Base-by-base conservation (phyloP, 139 green algal genomes). In the Chlamydomonas incerta region DNA sequence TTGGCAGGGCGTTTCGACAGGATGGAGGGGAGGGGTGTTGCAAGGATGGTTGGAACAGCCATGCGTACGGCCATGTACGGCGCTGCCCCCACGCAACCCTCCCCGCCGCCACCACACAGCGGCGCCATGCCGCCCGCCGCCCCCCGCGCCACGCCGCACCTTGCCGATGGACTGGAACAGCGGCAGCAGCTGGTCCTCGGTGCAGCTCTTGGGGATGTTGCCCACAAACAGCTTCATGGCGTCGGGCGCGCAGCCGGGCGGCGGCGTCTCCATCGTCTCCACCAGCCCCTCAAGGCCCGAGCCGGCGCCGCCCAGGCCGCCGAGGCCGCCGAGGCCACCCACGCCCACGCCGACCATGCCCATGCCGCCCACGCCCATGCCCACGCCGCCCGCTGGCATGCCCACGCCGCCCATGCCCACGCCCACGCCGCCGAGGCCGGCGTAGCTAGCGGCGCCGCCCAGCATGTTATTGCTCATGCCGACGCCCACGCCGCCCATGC, bases 171-270 rank as follows among this genome's bases (percentile, higher is more conserved):
- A 81, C 65, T 94, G 87, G 70, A 95, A 95, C 6, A 95, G 81
- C 34, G 91, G 91, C 80, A 88, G 83, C 71, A 94, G 90, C 76
- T 93, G 88, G 68, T 94, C 91, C 71, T 94, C 93, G 3, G 90
- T 93, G 72, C 86, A 95, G 23, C 41, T 79, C 83, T 92, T 94
- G n/a, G 93, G 93, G 50, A 95, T 89, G 72, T 94, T 95, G 74
- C 93, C 93, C 28, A 94, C 90, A 81, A 95, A 95, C 8, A 95
- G 89, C 86, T 89, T 91, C 55, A 91, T 90, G 24, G 90, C 83
- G 47, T 91, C 87, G 6, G 83, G 35, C 17, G 83, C 10, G 83
- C 87, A 91, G 18, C 90, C 87, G 0, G 74, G 80, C 0, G 88
- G 86, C 21, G 87, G 90, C 73, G 82, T 73, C 83, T 93, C 90